Evolutionary conservation across 371 early-diverging fungal species (phyloP).

Genomic region (Circinella minor): DNA sequence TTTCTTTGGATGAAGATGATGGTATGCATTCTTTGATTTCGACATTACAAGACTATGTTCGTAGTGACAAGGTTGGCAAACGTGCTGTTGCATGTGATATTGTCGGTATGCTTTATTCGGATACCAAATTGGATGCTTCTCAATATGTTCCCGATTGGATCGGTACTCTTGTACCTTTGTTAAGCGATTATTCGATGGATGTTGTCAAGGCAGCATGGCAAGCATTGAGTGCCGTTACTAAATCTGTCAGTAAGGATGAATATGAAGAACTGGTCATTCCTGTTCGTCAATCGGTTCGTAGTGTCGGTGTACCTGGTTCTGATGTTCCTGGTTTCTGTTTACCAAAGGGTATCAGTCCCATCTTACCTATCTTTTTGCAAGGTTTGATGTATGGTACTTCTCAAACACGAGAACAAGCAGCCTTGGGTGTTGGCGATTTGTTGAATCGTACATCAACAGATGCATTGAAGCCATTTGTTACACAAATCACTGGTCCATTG

Average conservation of each 20-base stretch:
- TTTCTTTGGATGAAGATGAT: slow-evolving; percentile 77
- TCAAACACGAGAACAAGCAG: slow-evolving; percentile 87
- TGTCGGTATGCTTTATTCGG: slow-evolving; percentile 73
- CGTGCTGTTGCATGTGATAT: slow-evolving; percentile 66
- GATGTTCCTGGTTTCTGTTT: slow-evolving; percentile 87
- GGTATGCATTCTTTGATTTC: slow-evolving; percentile 76
- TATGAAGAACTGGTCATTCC: slow-evolving; percentile 81
- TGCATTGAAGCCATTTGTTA: slow-evolving; percentile 89
- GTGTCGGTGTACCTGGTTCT: slow-evolving; percentile 61
- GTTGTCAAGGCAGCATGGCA: slow-evolving; percentile 78
- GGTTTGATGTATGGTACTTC: slow-evolving; percentile 90
- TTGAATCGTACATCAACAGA: slow-evolving; percentile 74
- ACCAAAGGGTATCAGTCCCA: slow-evolving; percentile 91
- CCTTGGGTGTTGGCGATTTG: slow-evolving; percentile 76
- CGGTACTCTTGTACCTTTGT: slow-evolving; percentile 69
- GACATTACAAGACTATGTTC: slow-evolving; percentile 69
- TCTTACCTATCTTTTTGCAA: slow-evolving; percentile 92
- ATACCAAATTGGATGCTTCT: slow-evolving; percentile 64
- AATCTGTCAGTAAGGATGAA: slow-evolving; percentile 84
- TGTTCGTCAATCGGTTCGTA: slow-evolving; percentile 71
- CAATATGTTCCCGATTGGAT: slow-evolving; percentile 87
- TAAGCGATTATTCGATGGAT: slow-evolving; percentile 61
- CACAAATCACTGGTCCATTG: slow-evolving; percentile 95
- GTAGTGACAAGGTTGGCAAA: slow-evolving; percentile 58
- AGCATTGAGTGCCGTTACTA: slow-evolving; percentile 81